A percentile compares a stretch with the other conserved stretches of the same genome.
Evolutionary conservation across 176 grass and related monocot genomes (phyloP).

Genomic region (Eragrostis nindensis): DNA sequence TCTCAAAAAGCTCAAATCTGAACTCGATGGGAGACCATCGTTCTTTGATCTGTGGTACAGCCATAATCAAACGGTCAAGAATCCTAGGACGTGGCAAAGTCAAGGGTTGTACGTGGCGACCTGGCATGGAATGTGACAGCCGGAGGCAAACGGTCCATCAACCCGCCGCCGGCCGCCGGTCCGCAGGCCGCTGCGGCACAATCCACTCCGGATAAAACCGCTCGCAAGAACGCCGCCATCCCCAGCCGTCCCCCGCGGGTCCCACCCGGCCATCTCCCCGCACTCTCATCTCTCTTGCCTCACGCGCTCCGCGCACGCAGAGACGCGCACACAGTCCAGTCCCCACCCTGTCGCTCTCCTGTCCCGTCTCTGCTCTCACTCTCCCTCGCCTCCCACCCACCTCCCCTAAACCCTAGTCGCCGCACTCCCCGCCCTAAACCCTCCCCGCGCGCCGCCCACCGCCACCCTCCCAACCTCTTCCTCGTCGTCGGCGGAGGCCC

Average conservation of each 20-base stretch:
- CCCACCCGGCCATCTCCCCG: not conserved
- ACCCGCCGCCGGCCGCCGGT: too few relatives aligned
- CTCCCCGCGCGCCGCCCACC: not conserved
- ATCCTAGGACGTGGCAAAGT: too few relatives aligned
- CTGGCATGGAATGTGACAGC: too few relatives aligned
- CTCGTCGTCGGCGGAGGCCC: slow-evolving; percentile 1
- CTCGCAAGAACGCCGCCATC: not conserved
- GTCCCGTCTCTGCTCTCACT: not conserved
- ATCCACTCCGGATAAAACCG: slow-evolving; percentile 17
- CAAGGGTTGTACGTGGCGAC: too few relatives aligned
- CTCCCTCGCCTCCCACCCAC: not conserved
- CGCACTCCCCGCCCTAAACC: slow-evolving; percentile 31
- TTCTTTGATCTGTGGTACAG: too few relatives aligned
- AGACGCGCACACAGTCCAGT: slow-evolving; percentile 7
- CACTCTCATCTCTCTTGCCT: slow-evolving; percentile 10
- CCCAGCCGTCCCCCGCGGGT: not conserved
- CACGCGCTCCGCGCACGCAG: slow-evolving; percentile 47
- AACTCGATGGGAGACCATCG: too few relatives aligned
- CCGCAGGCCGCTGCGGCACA: not conserved
- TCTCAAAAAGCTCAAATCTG: too few relatives aligned
- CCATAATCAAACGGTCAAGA: too few relatives aligned
- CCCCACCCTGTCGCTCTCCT: not conserved
- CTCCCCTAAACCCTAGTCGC: slow-evolving; percentile 68
- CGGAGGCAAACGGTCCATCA: too few relatives aligned
- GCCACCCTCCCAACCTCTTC: not conserved